A percentile compares a stretch with the other conserved stretches of the same genome.
These are phyloP conservation scores for Ogataea methanolica DNA, from an alignment of 805 yeast species.

Conservation along the genomic window DNA sequence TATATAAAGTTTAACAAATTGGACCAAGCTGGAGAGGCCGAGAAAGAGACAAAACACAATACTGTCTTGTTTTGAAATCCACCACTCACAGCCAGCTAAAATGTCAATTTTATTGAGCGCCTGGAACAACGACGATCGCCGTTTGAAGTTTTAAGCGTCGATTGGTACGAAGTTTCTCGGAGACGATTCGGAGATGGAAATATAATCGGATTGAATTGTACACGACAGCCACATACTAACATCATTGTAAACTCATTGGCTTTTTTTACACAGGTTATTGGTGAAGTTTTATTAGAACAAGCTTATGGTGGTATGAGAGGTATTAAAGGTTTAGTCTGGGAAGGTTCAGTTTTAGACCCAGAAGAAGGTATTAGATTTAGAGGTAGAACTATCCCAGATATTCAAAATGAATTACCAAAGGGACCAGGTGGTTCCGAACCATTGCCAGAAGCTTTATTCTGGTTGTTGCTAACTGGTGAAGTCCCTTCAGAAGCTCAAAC, in stretches of 20 bases:
- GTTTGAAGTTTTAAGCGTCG: background rate
- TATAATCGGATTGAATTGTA: background rate
- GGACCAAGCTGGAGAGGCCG: background rate
- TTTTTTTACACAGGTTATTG: conserved; percentile 39
- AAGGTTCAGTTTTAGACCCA: conserved; percentile 81
- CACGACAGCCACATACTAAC: background rate
- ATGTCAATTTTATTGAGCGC: background rate
- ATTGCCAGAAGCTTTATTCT: conserved; percentile 75
- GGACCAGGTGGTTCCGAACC: conserved; percentile 62
- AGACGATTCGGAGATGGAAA: background rate
- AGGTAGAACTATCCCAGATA: conserved; percentile 78
- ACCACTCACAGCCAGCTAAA: background rate
- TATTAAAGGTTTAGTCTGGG: conserved; percentile 82
- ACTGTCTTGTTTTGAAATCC: background rate
- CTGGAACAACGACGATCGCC: too few relatives aligned
- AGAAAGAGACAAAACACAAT: too few relatives aligned
- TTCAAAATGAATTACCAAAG: conserved; percentile 70
- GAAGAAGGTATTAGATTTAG: conserved; percentile 84
- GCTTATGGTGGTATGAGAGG: conserved; percentile 94
- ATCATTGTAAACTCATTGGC: background rate
- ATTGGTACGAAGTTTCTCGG: background rate
- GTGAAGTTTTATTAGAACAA: conserved; percentile 71
- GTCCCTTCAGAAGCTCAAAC: conserved; percentile 71
- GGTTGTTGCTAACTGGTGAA: conserved; percentile 82
- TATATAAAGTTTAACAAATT: background rate